phyloP scores from a whole-genome alignment of 345 rosid species.

The Citrus inodora region DNA sequence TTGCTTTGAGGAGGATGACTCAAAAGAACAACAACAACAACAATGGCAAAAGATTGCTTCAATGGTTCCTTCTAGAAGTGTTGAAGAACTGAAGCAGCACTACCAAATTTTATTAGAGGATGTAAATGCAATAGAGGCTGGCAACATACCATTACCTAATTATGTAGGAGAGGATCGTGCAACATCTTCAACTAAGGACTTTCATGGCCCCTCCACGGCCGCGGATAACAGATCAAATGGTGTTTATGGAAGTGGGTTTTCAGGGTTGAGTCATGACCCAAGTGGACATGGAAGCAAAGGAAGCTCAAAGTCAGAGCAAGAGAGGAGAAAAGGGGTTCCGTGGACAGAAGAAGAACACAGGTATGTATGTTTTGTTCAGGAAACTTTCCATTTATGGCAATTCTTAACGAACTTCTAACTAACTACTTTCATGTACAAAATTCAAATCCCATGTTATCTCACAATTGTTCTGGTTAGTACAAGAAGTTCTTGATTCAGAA shows the following conservation, averaged over 20 bases:
- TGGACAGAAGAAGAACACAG: slow-evolving; percentile 99
- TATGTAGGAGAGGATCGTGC: slow-evolving; percentile 46
- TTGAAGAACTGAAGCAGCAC: slow-evolving; percentile 61
- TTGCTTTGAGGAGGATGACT: slow-evolving; percentile 44
- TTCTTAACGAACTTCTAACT: background rate
- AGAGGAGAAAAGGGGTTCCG: slow-evolving; percentile 86
- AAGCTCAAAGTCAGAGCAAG: slow-evolving; percentile 71
- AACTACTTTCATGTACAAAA: background rate
- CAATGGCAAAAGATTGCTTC: slow-evolving; percentile 67
- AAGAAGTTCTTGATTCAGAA: background rate
- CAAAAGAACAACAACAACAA: slow-evolving; percentile 41
- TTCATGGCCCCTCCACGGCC: slow-evolving; percentile 32
- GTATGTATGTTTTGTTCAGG: slow-evolving; percentile 43
- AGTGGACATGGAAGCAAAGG: slow-evolving; percentile 55
- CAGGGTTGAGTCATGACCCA: slow-evolving; percentile 46
- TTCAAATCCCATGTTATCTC: background rate
- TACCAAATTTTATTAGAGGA: slow-evolving; percentile 61
- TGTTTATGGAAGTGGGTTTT: slow-evolving; percentile 40
- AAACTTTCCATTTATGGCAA: background rate
- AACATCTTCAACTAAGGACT: slow-evolving; percentile 34
- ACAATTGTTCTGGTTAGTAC: background rate
- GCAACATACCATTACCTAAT: slow-evolving; percentile 58
- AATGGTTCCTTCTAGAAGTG: slow-evolving; percentile 57
- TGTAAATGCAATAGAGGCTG: slow-evolving; percentile 68
- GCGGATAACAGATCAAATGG: slow-evolving; percentile 37